Percentiles rank a stretch among this genome's conserved stretches.
phyloP scores from a whole-genome alignment of 495 filamentous ascomycete species.

The Trichoderma erinaceum region DNA sequence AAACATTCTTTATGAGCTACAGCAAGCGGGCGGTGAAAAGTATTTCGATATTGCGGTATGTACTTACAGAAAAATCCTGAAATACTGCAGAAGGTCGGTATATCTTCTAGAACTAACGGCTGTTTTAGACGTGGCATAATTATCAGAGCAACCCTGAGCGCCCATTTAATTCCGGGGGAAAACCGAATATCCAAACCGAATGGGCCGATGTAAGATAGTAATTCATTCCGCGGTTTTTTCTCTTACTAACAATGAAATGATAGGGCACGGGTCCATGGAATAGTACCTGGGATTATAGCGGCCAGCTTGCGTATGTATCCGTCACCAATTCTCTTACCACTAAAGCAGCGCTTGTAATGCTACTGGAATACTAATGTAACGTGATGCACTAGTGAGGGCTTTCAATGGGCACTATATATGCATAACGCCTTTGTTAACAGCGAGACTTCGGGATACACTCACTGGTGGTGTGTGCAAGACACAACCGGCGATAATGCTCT shows the following conservation, averaged over 20 bases:
- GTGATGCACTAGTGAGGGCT: constrained; percentile 33
- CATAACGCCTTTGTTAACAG: constrained; percentile 33
- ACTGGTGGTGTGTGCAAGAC: constrained; percentile 44
- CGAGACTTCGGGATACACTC: constrained; percentile 41
- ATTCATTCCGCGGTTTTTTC: too few species aligned
- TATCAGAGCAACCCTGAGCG: constrained; percentile 24
- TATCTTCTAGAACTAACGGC: not conserved
- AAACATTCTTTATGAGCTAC: constrained; percentile 27
- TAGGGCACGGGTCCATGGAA: constrained; percentile 21
- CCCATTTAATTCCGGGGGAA: constrained; percentile 11
- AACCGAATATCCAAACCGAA: not conserved
- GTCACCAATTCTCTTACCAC: not conserved
- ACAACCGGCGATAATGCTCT: constrained; percentile 35
- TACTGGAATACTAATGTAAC: too few species aligned
- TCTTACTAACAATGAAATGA: not conserved
- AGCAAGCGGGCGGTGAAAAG: constrained; percentile 24
- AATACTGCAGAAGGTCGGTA: not conserved
- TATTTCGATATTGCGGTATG: constrained; percentile 1
- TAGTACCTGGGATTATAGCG: constrained; percentile 22
- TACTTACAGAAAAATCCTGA: not conserved
- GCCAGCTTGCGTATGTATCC: constrained; percentile 6
- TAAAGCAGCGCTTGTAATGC: too few species aligned
- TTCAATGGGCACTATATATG: constrained; percentile 50
- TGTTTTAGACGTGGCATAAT: constrained; percentile 25
- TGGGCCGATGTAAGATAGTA: not conserved